Conservation (phyloP, 2,329 filamentous ascomycete species). For the Cryphonectria carpinicola region DNA sequence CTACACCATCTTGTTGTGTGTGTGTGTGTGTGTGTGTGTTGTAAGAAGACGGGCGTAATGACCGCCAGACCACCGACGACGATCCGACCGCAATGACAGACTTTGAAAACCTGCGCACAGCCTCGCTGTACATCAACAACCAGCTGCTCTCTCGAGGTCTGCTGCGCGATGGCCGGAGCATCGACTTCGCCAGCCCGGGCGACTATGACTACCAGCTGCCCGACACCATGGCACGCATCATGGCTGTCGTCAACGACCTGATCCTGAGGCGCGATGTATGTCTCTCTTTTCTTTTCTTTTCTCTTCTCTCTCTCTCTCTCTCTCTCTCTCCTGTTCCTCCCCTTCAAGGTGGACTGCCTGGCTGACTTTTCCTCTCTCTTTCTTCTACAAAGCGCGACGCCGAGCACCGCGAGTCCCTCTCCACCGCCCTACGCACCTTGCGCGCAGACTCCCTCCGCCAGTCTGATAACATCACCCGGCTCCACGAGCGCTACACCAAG, state of each 20-base stretch:
- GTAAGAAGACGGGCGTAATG: conserved; percentile 17
- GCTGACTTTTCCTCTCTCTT: neutral
- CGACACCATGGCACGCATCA: conserved; percentile 80
- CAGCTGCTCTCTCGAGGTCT: conserved; percentile 69
- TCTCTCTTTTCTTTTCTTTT: no score
- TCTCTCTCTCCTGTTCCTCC: neutral
- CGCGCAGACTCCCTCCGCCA: conserved; percentile 77
- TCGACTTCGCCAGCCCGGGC: conserved; percentile 81
- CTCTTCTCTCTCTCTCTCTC: neutral
- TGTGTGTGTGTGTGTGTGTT: no score
- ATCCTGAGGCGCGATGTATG: conserved; percentile 84
- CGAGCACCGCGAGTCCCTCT: conserved; percentile 82
- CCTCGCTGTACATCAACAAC: conserved; percentile 75
- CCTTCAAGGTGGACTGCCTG: neutral
- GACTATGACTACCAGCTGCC: conserved; percentile 56
- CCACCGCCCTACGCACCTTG: conserved; percentile 74
- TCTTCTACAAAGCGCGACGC: conserved; percentile 71
- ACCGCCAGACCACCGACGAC: conserved; percentile 7
- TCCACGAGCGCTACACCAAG: conserved; percentile 58
- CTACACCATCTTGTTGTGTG: no score
- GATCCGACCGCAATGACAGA: conserved; percentile 52
- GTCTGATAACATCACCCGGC: conserved; percentile 66
- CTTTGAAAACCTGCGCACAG: conserved; percentile 65
- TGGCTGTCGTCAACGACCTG: conserved; percentile 92
- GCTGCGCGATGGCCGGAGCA: conserved; percentile 68